These are phyloP conservation scores for Cladosporium halotolerans DNA, from an alignment of 2,329 filamentous ascomycete species.

Conservation along the genomic window DNA sequence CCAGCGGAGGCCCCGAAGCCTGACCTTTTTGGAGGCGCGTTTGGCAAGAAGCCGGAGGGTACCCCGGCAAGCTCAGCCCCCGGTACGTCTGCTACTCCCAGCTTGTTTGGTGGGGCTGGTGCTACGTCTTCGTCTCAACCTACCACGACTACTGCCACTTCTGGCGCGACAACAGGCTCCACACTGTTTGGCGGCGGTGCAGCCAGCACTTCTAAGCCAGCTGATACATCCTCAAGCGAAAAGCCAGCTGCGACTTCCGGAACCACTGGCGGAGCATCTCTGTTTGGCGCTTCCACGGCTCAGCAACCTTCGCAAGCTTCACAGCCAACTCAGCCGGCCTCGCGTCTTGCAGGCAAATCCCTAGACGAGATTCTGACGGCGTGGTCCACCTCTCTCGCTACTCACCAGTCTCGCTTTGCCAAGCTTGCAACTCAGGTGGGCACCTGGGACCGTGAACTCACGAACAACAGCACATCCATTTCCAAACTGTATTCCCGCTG, in stretches of 20 bases:
- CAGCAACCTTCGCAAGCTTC: constrained; percentile 6
- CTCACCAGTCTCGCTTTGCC: constrained; percentile 96
- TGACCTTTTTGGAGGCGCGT: constrained; percentile 5
- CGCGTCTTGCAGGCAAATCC: constrained; percentile 92
- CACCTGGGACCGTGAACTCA: constrained; percentile 83
- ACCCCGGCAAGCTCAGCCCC: constrained; percentile 24
- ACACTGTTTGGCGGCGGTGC: constrained; percentile 13
- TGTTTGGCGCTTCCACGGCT: constrained; percentile 9
- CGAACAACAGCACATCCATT: constrained; percentile 92
- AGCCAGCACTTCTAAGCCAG: constrained; percentile 7
- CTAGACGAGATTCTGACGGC: constrained; percentile 98
- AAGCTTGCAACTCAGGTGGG: constrained; percentile 81
- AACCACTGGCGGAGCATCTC: constrained; percentile 2
- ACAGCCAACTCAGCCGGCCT: constrained; percentile 53
- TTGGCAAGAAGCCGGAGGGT: constrained; percentile 11
- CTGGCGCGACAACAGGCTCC: constrained; percentile 8
- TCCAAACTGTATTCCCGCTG: constrained; percentile 87
- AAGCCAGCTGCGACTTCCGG: constrained; percentile 13
- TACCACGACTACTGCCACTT: constrained; percentile 12
- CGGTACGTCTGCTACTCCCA: constrained; percentile 11
- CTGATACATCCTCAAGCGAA: constrained; percentile 1
- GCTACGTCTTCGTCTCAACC: constrained; percentile 6
- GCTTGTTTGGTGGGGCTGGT: constrained; percentile 7
- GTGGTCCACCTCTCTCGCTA: constrained; percentile 90
- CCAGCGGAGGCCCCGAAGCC: constrained; percentile 4